Conservation (phyloP, 2,329 filamentous ascomycete species). For the Cladosporium sp. region DNA sequence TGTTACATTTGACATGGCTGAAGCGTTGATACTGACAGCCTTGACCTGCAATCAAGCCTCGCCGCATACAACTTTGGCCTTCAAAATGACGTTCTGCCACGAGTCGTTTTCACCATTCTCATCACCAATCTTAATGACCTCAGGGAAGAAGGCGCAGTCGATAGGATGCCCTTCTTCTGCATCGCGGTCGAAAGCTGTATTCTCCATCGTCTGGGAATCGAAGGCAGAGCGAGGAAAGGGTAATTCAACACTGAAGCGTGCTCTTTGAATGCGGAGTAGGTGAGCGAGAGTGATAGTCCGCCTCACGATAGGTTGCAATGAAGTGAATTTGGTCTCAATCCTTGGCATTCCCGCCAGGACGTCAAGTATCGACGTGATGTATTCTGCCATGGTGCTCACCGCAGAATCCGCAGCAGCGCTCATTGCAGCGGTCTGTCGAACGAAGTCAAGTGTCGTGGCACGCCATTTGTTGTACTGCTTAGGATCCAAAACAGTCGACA, state of each 20-base stretch:
- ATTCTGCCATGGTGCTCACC: conserved; percentile 22
- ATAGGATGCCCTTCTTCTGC: conserved; percentile 50
- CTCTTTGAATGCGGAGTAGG: conserved; percentile 28
- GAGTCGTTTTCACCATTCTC: conserved; percentile 60
- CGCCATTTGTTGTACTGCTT: conserved; percentile 63
- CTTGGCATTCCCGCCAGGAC: conserved; percentile 24
- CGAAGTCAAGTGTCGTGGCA: conserved; percentile 57
- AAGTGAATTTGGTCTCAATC: conserved; percentile 17
- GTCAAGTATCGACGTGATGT: conserved; percentile 24
- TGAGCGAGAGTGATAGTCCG: conserved; percentile 27
- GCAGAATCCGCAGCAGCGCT: conserved; percentile 11
- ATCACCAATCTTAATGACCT: conserved; percentile 61
- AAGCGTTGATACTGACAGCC: too few relatives aligned
- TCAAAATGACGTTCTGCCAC: conserved; percentile 60
- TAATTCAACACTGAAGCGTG: conserved; percentile 29
- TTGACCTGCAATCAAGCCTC: conserved; percentile 9
- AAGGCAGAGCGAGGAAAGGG: conserved; percentile 38
- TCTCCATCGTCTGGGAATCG: conserved; percentile 60
- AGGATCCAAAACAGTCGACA: conserved; percentile 22
- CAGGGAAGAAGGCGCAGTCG: conserved; percentile 61
- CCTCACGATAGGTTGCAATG: conserved; percentile 26
- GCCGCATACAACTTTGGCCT: conserved; percentile 60
- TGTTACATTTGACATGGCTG: too few relatives aligned
- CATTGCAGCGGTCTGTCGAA: conserved; percentile 47
- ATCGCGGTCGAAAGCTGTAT: conserved; percentile 58